phyloP scores from a whole-genome alignment of 129 eudicot genomes.

The Sambucus nigra region DNA sequence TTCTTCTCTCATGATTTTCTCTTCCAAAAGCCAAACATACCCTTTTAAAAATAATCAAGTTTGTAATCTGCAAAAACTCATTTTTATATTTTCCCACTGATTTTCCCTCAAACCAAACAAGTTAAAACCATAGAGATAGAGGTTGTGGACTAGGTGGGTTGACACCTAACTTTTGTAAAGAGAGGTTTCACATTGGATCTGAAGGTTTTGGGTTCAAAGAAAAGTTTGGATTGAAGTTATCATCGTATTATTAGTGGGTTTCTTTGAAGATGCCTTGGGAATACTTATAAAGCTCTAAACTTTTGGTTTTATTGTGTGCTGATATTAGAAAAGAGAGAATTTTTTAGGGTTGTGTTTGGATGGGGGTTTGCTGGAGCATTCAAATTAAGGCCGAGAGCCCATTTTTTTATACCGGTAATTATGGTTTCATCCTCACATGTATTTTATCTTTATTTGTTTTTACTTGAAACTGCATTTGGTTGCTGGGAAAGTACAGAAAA shows the following conservation, averaged over 20 bases:
- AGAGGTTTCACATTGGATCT: slow-evolving; percentile 36
- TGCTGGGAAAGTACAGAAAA: not conserved
- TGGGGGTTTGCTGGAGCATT: slow-evolving; percentile 81
- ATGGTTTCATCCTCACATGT: not conserved
- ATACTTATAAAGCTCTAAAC: not conserved
- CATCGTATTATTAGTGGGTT: slow-evolving; percentile 11
- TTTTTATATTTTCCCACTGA: not conserved
- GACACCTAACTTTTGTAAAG: slow-evolving; percentile 3
- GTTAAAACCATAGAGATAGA: not conserved
- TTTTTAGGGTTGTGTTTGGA: slow-evolving; percentile 23
- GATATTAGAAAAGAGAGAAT: not conserved
- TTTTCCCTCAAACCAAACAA: not conserved
- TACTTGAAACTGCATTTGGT: not conserved
- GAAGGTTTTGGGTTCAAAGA: slow-evolving; percentile 18
- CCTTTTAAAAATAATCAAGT: not conserved
- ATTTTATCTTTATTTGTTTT: not conserved
- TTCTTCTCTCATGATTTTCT: slow-evolving; percentile 1
- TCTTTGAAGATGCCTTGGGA: slow-evolving; percentile 5
- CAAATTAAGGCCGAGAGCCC: slow-evolving; percentile 56
- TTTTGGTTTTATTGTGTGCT: slow-evolving; percentile 8
- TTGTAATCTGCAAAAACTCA: not conserved
- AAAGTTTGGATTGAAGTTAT: slow-evolving; percentile 18
- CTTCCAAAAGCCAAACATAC: not conserved
- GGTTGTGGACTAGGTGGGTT: slow-evolving; percentile 14
- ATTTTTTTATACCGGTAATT: slow-evolving; percentile 31